These are phyloP conservation scores for Taiozyma sp. DNA, from an alignment of 1,139 yeast genomes.

Conservation along the genomic window DNA sequence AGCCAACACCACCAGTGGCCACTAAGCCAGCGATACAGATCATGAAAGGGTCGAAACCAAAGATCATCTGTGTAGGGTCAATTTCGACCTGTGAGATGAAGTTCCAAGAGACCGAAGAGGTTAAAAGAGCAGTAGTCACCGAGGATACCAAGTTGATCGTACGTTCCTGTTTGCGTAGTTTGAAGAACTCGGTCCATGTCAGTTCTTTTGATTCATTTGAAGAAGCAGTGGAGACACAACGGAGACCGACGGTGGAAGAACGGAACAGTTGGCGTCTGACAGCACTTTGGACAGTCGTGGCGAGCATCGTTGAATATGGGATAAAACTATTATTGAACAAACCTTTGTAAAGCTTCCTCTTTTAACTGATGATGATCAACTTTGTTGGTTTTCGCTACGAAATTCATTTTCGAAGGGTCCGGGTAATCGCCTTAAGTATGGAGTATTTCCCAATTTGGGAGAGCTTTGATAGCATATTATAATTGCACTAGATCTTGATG, in stretches of 20 bases:
- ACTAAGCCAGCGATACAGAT: slow-evolving; percentile 65
- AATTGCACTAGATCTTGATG: too few species aligned
- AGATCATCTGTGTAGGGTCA: slow-evolving; percentile 75
- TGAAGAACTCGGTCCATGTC: slow-evolving; percentile 75
- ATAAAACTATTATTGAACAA: too few species aligned
- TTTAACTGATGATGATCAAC: too few species aligned
- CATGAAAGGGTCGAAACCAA: slow-evolving; percentile 85
- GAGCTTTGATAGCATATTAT: too few species aligned
- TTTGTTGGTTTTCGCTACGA: too few species aligned
- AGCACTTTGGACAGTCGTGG: slow-evolving; percentile 1
- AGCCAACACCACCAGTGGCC: slow-evolving; percentile 75
- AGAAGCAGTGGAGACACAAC: background rate
- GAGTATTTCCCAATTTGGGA: background rate
- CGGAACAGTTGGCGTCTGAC: slow-evolving; percentile 1
- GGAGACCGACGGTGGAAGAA: background rate
- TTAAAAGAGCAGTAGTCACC: slow-evolving; percentile 58
- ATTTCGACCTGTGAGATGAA: slow-evolving; percentile 76
- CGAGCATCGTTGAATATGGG: background rate
- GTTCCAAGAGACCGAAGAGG: slow-evolving; percentile 70
- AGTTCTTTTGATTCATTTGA: slow-evolving; percentile 5
- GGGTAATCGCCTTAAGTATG: background rate
- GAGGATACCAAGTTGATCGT: slow-evolving; percentile 67
- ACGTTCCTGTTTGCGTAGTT: slow-evolving; percentile 71
- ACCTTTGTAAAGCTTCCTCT: too few species aligned
- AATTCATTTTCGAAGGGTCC: background rate